Conservation (phyloP, 495 filamentous ascomycete species). For the Lindgomyces ingoldianus region DNA sequence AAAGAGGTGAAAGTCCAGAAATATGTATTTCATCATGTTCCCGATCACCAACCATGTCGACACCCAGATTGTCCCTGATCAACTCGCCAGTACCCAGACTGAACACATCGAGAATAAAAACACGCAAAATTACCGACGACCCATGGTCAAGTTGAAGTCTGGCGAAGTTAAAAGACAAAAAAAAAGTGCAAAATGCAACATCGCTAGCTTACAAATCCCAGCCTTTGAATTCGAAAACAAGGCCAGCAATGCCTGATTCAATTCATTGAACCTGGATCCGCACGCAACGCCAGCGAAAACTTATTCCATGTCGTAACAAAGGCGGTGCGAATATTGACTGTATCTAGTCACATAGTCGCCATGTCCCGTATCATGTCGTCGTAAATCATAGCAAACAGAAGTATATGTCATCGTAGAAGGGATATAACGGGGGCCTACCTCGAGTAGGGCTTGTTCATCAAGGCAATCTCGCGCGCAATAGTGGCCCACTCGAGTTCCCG, state of each 20-base stretch:
- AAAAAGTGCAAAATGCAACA: no score
- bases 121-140: no score
- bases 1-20: not conserved
- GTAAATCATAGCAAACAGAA: not conserved
- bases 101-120: no score
- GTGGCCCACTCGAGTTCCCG: constrained; percentile 90
- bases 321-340: not conserved
- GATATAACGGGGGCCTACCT: constrained; percentile 14
- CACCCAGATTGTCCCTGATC: not conserved
- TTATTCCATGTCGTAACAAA: not conserved
- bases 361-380: not conserved
- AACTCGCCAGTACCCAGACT: not conserved
- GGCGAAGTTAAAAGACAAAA: not conserved
- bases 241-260: no score
- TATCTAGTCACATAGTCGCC: not conserved
- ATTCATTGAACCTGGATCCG: not conserved
- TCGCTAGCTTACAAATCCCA: no score
- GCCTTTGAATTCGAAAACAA: no score
- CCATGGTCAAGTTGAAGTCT: not conserved
- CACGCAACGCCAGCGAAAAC: not conserved
- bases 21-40: not conserved
- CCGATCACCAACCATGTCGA: not conserved
- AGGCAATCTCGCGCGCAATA: constrained; percentile 83
- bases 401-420: not conserved
- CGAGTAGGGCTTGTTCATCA: constrained; percentile 92